Evolutionary conservation across 306 rosid genomes (phyloP).

Genomic region (Gastrolobium villosum): DNA sequence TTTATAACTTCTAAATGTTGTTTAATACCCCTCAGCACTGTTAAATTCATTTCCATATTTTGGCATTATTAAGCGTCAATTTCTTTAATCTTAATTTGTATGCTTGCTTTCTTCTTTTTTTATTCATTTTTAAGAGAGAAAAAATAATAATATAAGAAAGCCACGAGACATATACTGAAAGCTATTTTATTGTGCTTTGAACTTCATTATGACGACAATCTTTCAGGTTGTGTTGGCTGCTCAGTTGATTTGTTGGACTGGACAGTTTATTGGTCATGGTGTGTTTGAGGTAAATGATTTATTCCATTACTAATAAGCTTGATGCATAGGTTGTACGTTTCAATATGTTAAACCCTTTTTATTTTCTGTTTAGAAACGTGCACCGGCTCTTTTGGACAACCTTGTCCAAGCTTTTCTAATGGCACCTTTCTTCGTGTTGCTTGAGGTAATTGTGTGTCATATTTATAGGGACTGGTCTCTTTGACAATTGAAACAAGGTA

Average conservation of each 20-base stretch:
- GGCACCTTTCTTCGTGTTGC: conserved; percentile 87
- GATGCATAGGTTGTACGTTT: conserved; percentile 11
- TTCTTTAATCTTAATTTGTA: neutral
- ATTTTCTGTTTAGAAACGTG: conserved; percentile 72
- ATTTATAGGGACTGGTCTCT: neutral
- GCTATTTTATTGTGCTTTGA: neutral
- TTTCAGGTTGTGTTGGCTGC: conserved; percentile 79
- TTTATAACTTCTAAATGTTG: neutral
- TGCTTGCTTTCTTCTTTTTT: neutral
- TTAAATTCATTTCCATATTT: neutral
- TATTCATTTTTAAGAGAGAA: neutral
- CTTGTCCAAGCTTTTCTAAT: conserved; percentile 85
- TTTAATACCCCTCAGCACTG: neutral
- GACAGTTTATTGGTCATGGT: conserved; percentile 89
- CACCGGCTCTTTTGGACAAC: conserved; percentile 91
- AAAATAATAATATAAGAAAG: neutral
- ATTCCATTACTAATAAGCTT: conserved; percentile 17
- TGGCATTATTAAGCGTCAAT: conserved; percentile 3
- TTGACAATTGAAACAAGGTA: neutral
- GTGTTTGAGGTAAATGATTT: conserved; percentile 78
- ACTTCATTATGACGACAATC: conserved; percentile 10
- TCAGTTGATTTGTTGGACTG: conserved; percentile 89
- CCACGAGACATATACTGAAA: conserved; percentile 5
- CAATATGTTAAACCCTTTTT: neutral
- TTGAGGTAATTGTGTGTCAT: conserved; percentile 67